phyloP scores from a whole-genome alignment of 164 flowering plant genomes.

The Piper betle region DNA sequence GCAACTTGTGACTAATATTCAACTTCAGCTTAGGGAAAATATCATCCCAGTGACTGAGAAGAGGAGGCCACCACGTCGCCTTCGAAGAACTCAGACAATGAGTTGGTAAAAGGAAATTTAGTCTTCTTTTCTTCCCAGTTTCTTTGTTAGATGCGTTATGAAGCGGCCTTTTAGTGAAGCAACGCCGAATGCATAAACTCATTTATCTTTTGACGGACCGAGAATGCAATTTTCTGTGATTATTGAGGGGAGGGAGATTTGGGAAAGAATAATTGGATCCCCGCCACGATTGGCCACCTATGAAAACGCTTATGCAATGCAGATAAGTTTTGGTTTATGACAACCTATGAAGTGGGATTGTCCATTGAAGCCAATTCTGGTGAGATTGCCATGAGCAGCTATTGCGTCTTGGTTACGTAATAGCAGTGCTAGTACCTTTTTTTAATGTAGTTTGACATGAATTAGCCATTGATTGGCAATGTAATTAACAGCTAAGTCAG shows the following conservation, averaged over 20 bases:
- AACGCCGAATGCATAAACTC: background rate
- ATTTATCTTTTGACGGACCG: background rate
- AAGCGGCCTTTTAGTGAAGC: background rate
- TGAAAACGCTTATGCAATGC: background rate
- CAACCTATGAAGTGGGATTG: background rate
- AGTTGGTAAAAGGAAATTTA: slow-evolving; percentile 6
- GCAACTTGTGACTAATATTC: background rate
- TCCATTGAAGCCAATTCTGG: background rate
- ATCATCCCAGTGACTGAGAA: slow-evolving; percentile 6
- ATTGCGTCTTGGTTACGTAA: background rate
- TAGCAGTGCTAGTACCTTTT: background rate
- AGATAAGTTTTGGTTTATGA: background rate
- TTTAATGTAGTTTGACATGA: background rate
- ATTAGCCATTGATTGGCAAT: too few relatives aligned
- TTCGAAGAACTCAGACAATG: slow-evolving; percentile 4
- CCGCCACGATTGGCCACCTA: background rate
- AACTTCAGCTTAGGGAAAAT: slow-evolving; percentile 9
- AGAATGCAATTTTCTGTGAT: background rate
- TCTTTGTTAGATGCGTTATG: background rate
- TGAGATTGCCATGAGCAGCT: background rate
- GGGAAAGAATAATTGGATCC: background rate
- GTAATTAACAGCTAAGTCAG: too few relatives aligned
- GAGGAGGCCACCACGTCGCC: slow-evolving; percentile 8
- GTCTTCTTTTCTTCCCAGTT: background rate
- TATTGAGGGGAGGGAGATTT: background rate